These are phyloP conservation scores for Zygosaccharomyces rouxii DNA, from an alignment of 805 yeast genomes.

Conservation along the genomic window DNA sequence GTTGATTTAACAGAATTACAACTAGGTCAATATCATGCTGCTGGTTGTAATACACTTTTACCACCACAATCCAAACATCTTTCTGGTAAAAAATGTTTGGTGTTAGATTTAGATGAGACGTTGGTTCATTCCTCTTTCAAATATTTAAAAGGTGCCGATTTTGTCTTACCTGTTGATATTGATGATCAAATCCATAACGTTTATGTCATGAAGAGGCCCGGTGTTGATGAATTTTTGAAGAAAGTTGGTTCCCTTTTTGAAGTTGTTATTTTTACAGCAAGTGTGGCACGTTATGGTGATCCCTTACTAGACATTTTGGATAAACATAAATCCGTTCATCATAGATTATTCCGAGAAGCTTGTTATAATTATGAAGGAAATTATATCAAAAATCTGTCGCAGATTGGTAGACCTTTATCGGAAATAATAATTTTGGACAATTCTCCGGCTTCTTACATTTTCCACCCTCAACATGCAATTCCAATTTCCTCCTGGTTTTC, in stretches of 20 bases:
- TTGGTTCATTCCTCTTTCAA: slow-evolving; percentile 94
- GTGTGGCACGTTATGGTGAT: slow-evolving; percentile 93
- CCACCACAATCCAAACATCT: slow-evolving; percentile 44
- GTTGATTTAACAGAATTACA: slow-evolving; percentile 62
- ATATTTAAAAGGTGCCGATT: slow-evolving; percentile 87
- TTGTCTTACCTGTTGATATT: slow-evolving; percentile 95
- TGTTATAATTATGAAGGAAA: slow-evolving; percentile 93
- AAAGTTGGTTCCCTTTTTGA: slow-evolving; percentile 84
- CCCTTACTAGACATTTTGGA: slow-evolving; percentile 90
- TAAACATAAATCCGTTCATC: slow-evolving; percentile 69
- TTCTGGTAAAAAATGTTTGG: slow-evolving; percentile 72
- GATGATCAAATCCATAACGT: slow-evolving; percentile 91
- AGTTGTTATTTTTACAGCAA: slow-evolving; percentile 95
- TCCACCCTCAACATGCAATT: slow-evolving; percentile 96
- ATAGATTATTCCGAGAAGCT: slow-evolving; percentile 88
- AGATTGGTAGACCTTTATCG: slow-evolving; percentile 84
- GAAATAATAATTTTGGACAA: slow-evolving; percentile 90
- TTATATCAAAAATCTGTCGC: slow-evolving; percentile 88
- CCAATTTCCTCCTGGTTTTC: slow-evolving; percentile 98
- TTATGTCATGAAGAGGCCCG: slow-evolving; percentile 95
- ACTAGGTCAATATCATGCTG: slow-evolving; percentile 65
- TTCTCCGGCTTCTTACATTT: slow-evolving; percentile 96
- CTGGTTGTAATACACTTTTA: slow-evolving; percentile 63
- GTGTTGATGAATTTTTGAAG: slow-evolving; percentile 87
- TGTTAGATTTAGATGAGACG: slow-evolving; percentile 92